Conservation (phyloP, 257 asterid species). For the Solanum peruvianum region DNA sequence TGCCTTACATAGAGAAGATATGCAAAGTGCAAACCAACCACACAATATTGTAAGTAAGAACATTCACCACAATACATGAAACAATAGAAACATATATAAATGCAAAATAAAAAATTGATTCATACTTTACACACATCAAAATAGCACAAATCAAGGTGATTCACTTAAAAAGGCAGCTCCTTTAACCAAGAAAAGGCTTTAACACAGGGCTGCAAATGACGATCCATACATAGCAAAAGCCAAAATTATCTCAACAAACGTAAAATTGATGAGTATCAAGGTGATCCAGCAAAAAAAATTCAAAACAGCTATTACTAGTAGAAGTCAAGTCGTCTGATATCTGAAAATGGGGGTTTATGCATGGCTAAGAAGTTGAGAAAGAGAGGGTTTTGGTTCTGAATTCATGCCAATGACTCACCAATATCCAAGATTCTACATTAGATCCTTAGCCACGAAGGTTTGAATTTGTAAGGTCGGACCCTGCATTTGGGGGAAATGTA, state of each 20-base stretch:
- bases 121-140: not conserved
- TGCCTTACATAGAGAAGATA: not conserved
- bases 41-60: not conserved
- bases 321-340: not conserved
- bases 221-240: not conserved
- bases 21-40: not conserved
- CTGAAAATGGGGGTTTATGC: conserved; percentile 17
- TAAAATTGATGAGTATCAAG: not conserved
- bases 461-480: too few species aligned
- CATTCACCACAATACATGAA: not conserved
- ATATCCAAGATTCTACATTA: too few species aligned
- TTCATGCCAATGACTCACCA: conserved; percentile 61
- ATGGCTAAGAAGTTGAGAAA: conserved; percentile 84
- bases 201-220: not conserved
- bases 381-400: conserved; percentile 65
- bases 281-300: not conserved
- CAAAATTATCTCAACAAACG: not conserved
- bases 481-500: too few species aligned
- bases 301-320: not conserved
- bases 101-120: not conserved
- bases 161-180: not conserved
- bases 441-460: too few species aligned
- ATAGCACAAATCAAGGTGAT: not conserved
- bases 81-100: not conserved
- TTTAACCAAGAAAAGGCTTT: not conserved